Conservation (phyloP, 306 rosid species). For the Psophocarpus tetragonolobus region DNA sequence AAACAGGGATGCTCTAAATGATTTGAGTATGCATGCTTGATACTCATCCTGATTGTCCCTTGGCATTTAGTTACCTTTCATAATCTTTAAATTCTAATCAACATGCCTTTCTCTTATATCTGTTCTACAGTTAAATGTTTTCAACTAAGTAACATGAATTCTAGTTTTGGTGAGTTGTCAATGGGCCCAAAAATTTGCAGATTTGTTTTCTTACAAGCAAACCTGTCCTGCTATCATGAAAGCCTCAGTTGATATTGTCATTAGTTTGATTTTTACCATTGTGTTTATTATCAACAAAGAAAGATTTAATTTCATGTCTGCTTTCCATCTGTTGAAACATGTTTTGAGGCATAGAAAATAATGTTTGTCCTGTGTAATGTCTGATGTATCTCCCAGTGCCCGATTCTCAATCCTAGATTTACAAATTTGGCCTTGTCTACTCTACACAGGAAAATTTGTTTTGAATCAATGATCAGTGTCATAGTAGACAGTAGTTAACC, state of each 20-base stretch:
- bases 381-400: constrained; percentile 1
- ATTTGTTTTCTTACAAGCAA: constrained; percentile 7
- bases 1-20: constrained; percentile 16
- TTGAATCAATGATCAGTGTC: constrained; percentile 2
- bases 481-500: background rate
- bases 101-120: constrained; percentile 10
- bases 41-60: constrained; percentile 9
- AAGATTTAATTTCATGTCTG: constrained; percentile 3
- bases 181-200: constrained; percentile 7
- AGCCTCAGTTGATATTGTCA: constrained; percentile 1
- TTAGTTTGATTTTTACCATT: background rate
- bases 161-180: constrained; percentile 23
- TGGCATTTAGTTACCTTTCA: constrained; percentile 16
- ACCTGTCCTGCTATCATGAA: background rate
- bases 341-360: constrained; percentile 2
- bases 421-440: constrained; percentile 21
- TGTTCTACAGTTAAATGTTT: constrained; percentile 25
- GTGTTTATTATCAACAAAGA: background rate
- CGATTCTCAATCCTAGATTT: background rate
- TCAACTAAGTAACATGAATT: constrained; percentile 18
- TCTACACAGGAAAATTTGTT: constrained; percentile 21
- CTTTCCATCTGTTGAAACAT: constrained; percentile 16
- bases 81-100: constrained; percentile 18
- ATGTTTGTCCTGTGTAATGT: constrained; percentile 9
- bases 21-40: background rate